Base-by-base conservation (phyloP, 176 grass and related monocot genomes). In the Raddia distichophylla region DNA sequence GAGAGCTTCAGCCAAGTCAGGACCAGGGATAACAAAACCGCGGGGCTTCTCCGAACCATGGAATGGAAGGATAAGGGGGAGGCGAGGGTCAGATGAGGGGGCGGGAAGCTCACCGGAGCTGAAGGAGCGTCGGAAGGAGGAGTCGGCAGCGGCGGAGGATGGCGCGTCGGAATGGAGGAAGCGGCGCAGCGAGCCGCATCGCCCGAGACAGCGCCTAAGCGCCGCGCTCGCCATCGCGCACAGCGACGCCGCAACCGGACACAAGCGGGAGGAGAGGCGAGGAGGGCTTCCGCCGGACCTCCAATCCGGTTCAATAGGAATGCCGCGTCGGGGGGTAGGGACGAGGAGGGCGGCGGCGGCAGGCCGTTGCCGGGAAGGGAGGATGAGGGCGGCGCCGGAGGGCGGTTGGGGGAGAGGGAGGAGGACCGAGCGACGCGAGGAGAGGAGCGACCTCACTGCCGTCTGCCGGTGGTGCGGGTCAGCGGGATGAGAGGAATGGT, bases 171-270 rank as follows among this genome's bases (percentile, higher is more conserved):
- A 84, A 55, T 65, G 7, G 10, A 84, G 47, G 84, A 71, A 18
- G 1, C 49, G 65, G 8, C 67, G 80, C 9, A 87, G 58, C 18
- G 46, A 40, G 37, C 61, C 13, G 15, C 75, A 20, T 35, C 37
- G 74, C 16, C 40, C 51, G n/a, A 91, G 48, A 43, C 64, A 71
- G 44, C 82, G 78, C 46, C 79, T 74, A 33, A 94, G 65, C 74
- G 74, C 69, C 7, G 47, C 73, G 76, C 92, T 86, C 64, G 67
- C 86, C 92, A 91, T 94, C 69, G 70, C 70, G 51, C 54, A 32
- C 76, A 6, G 20, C 46, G 52, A 67, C 76, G 91, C 56, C 91
- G 87, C 84, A 85, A 76, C 50, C 14, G 37, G 13, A 22, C 56
- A 71, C 69, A 57, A 72, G 50, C 18, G 64, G 12, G 37, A 56